Conservation (phyloP, 148 eudicot genomes). For the Vaccinium macrocarpon region DNA sequence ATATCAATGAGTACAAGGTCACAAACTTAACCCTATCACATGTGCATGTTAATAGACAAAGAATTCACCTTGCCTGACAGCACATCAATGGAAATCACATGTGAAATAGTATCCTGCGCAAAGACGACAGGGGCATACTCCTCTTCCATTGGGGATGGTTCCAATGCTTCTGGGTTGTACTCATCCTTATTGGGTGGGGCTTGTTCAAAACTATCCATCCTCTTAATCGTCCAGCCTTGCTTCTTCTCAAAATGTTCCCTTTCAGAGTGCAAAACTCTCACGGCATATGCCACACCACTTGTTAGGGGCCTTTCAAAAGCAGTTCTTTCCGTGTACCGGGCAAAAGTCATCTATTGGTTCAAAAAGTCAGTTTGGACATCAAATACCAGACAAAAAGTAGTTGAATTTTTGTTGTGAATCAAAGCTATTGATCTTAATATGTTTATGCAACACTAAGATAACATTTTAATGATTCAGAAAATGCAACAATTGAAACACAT, state of each 20-base stretch:
- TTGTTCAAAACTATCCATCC: conserved; percentile 68
- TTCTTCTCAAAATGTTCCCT: conserved; percentile 84
- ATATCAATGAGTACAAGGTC: neutral
- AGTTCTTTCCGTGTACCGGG: conserved; percentile 78
- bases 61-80: conserved; percentile 77
- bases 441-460: neutral
- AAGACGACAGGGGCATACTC: conserved; percentile 98
- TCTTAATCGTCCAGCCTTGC: conserved; percentile 86
- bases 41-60: neutral
- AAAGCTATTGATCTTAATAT: conserved; percentile 3
- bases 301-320: conserved; percentile 96
- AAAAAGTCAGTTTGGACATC: conserved; percentile 22
- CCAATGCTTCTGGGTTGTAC: conserved; percentile 52
- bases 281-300: conserved; percentile 98
- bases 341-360: conserved; percentile 66
- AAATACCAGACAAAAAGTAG: neutral
- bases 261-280: conserved; percentile 85
- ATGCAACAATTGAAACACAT: neutral
- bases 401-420: neutral
- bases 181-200: conserved; percentile 66
- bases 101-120: conserved; percentile 86
- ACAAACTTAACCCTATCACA: neutral
- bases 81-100: conserved; percentile 81
- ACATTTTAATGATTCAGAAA: neutral
- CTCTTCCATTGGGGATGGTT: conserved; percentile 70